A percentile compares a stretch with the other conserved stretches of the same genome.
These are phyloP conservation scores for Annona squamosa DNA, from an alignment of 164 flowering plant species.

Conservation along the genomic window DNA sequence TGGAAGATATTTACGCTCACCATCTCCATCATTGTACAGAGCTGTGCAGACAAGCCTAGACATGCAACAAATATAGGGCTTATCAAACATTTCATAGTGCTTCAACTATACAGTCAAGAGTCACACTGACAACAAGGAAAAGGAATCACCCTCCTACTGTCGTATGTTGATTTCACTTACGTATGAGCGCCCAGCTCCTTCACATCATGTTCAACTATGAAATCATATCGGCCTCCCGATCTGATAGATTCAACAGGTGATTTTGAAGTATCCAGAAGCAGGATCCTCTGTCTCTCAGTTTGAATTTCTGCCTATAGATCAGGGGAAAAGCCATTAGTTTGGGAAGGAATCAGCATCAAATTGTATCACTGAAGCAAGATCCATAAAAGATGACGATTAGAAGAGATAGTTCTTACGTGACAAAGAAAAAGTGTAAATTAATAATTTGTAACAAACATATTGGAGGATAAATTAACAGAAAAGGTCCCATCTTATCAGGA, in stretches of 20 bases:
- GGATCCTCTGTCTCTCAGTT: conserved; percentile 83
- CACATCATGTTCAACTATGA: conserved; percentile 97
- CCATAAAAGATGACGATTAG: no score
- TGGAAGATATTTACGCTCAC: conserved; percentile 93
- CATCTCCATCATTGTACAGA: conserved; percentile 78
- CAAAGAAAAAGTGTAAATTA: no score
- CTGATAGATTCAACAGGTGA: conserved; percentile 89
- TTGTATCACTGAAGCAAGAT: neutral
- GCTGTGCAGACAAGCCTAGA: conserved; percentile 89
- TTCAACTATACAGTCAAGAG: neutral
- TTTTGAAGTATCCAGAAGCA: conserved; percentile 84
- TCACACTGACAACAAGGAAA: neutral
- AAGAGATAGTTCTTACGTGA: no score
- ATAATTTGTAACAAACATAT: no score
- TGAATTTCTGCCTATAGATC: conserved; percentile 84
- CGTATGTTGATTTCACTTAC: conserved; percentile 24
- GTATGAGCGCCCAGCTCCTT: conserved; percentile 98
- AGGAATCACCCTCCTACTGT: neutral
- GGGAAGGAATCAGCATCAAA: neutral
- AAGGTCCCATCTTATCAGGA: no score
- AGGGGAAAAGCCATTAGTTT: neutral
- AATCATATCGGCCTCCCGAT: conserved; percentile 95
- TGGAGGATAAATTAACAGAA: no score
- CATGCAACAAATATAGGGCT: conserved; percentile 2
- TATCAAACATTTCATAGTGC: neutral